Conservation (phyloP, 1,284 basidiomycete species). For the Afroboletus lepidellus region DNA sequence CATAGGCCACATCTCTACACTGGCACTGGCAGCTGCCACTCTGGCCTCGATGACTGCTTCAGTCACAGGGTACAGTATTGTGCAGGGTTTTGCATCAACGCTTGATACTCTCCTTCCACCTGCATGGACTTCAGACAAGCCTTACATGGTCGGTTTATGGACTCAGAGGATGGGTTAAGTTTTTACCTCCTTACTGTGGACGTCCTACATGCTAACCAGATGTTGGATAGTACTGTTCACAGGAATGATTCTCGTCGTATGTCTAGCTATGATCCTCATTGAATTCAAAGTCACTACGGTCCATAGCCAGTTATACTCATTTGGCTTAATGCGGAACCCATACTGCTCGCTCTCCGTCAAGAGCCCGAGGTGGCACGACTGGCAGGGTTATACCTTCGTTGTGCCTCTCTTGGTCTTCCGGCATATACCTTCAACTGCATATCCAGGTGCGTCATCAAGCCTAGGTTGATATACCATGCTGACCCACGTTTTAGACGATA, state of each 20-base stretch:
- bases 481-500: slow-evolving; percentile 48
- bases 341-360: slow-evolving; percentile 82
- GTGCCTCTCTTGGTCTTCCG: slow-evolving; percentile 81
- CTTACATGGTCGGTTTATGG: slow-evolving; percentile 87
- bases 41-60: slow-evolving; percentile 86
- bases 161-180: slow-evolving; percentile 63
- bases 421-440: slow-evolving; percentile 82
- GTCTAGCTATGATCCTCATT: slow-evolving; percentile 26
- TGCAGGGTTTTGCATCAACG: slow-evolving; percentile 81
- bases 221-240: slow-evolving; percentile 60
- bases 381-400: slow-evolving; percentile 69
- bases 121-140: slow-evolving; percentile 86
- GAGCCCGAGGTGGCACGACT: slow-evolving; percentile 84
- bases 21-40: slow-evolving; percentile 80
- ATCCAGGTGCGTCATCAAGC: slow-evolving; percentile 48
- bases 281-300: neutral
- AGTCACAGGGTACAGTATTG: slow-evolving; percentile 68
- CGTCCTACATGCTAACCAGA: slow-evolving; percentile 6
- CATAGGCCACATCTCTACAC: slow-evolving; percentile 82
- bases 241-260: slow-evolving; percentile 54
- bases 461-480: neutral
- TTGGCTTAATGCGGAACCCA: slow-evolving; percentile 82
- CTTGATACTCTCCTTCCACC: slow-evolving; percentile 90
- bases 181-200: neutral
- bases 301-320: slow-evolving; percentile 60